A percentile compares a stretch with the other conserved stretches of the same genome.
Conservation (phyloP, 2,329 filamentous ascomycete species). For the Hymenoscyphus repandus region DNA sequence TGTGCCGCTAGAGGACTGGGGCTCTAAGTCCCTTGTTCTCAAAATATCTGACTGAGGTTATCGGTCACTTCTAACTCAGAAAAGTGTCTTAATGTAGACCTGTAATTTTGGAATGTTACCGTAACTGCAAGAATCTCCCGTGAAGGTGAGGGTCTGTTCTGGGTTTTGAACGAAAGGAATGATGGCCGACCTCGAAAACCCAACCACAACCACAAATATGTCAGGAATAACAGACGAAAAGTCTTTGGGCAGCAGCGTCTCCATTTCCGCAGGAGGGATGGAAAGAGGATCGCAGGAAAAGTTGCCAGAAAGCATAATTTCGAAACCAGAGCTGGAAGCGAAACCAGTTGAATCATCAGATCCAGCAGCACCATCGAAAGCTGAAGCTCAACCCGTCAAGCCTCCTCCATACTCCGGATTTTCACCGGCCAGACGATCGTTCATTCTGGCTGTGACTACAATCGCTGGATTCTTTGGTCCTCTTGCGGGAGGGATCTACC, state of each 20-base stretch:
- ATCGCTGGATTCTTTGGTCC: conserved; percentile 4
- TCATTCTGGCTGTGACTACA: conserved; percentile 3
- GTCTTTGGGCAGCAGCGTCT: not conserved
- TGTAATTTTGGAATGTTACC: no score
- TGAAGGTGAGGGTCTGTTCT: no score
- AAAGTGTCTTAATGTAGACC: no score
- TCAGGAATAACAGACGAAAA: not conserved
- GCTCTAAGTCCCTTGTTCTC: no score
- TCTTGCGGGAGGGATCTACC: conserved; percentile 1
- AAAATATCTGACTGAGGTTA: no score
- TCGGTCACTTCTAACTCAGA: no score
- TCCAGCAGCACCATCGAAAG: not conserved
- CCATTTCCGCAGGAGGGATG: no score
- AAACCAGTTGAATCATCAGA: not conserved
- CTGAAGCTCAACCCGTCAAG: not conserved
- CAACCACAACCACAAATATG: not conserved
- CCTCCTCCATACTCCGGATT: conserved; percentile 4
- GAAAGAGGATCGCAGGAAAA: not conserved
- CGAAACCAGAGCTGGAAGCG: not conserved
- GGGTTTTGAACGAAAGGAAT: no score
- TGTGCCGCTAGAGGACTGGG: no score
- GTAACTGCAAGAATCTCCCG: no score
- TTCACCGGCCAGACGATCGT: conserved; percentile 1
- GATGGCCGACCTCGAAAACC: not conserved
- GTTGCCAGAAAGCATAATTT: not conserved